These are phyloP conservation scores for Nasturtium officinale DNA, from an alignment of 345 rosid species.

Conservation along the genomic window DNA sequence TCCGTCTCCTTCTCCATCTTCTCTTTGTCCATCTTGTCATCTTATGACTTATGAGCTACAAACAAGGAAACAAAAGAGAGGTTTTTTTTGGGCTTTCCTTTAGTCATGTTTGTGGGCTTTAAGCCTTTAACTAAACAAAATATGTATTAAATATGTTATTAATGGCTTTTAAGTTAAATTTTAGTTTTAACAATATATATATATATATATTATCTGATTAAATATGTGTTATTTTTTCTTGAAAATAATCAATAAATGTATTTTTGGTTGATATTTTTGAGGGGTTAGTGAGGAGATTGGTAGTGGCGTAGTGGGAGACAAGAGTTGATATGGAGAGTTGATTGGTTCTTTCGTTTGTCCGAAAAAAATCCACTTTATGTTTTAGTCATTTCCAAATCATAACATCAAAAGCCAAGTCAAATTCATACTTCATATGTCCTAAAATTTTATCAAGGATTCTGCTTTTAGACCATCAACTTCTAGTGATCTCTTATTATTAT, in stretches of 20 bases:
- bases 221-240: neutral
- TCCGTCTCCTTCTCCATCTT: too few species aligned
- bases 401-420: constrained; percentile 32
- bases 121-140: too few species aligned
- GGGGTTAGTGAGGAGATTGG: neutral
- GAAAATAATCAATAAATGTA: constrained; percentile 5
- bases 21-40: too few species aligned
- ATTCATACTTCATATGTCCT: constrained; percentile 32
- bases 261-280: neutral
- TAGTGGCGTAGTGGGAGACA: constrained; percentile 42
- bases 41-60: too few species aligned
- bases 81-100: too few species aligned
- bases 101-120: too few species aligned
- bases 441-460: constrained; percentile 21
- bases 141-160: too few species aligned
- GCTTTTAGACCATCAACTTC: constrained; percentile 38
- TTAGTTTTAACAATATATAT: too few species aligned
- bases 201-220: too few species aligned
- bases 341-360: constrained; percentile 25
- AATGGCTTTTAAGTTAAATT: too few species aligned
- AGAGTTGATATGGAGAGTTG: constrained; percentile 32
- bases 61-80: too few species aligned
- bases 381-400: constrained; percentile 43
- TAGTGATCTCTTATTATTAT: constrained; percentile 22
- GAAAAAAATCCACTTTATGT: constrained; percentile 27